Evolutionary conservation across 1,284 basidiomycete genomes (phyloP), one percentile per base, ranked within the genome.

Genomic region (Salmacisia buchloeana): DNA sequence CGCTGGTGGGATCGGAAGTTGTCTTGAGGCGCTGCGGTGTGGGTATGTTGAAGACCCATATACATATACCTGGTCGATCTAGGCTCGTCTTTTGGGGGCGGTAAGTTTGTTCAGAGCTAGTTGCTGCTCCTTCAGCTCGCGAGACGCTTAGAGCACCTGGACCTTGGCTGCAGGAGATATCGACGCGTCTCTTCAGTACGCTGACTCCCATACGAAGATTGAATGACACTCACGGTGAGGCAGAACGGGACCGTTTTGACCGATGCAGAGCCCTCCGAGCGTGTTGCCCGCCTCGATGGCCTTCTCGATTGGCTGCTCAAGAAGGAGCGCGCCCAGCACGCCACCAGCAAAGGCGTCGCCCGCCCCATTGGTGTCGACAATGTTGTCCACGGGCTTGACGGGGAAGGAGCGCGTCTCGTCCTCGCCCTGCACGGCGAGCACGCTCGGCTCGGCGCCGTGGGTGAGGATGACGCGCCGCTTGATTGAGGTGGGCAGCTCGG

Each of bases 281-380:
- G 88, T 89, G 83, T 98, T 94, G 2, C 94, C 96, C 46, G 86
- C 86, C 80, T 90, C 86, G 68, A 98, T 85, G 62, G 86, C 86
- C 80, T 92, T 87, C 45, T 90, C 88, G 58, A 94, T 78, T 52
- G 77, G 82, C 85, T 92, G 97, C 27, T 92, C 93, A 45, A 86
- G 81, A 59, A 92, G 87, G 60, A 88, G 85, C 1, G 89, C 94
- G 59, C 91, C 96, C 58, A 97, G 81, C 84, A 97, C 94, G 57
- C 92, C 96, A 68, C 96, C 96, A n/a, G 93, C 92, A 74, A 98
- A 98, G 59, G 92, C 93, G 81, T 99, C 96, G 60, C 96, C 96
- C n/a, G 96, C 96, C 60, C 92, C 96, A 82, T 98, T 99, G 63
- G 96, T 99, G 82, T 98, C 96, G 64, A 97, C 88, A 74, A 99